These are phyloP conservation scores for Rhinocladiella similis DNA, from an alignment of 2,329 filamentous ascomycete genomes.

Conservation along the genomic window DNA sequence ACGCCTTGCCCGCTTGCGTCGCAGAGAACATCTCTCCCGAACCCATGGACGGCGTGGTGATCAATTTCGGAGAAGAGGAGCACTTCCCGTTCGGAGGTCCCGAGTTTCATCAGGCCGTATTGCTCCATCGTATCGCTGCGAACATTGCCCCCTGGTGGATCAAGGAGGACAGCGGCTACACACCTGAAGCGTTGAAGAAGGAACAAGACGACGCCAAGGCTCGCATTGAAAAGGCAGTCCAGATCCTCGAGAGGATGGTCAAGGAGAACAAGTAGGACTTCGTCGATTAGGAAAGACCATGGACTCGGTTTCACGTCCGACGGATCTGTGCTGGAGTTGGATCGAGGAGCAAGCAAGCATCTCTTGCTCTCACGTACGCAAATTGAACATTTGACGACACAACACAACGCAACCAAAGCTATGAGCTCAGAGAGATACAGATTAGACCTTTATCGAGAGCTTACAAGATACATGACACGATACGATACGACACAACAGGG, in stretches of 20 bases:
- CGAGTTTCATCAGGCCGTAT: slow-evolving; percentile 17
- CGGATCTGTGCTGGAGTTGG: no score
- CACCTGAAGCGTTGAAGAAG: slow-evolving; percentile 4
- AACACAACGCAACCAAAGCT: no score
- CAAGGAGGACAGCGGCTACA: slow-evolving; percentile 13
- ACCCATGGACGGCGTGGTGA: neutral
- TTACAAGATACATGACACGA: no score
- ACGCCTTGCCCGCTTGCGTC: slow-evolving; percentile 13
- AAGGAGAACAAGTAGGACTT: neutral
- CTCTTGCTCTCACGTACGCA: no score
- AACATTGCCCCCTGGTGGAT: slow-evolving; percentile 27
- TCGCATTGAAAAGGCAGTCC: slow-evolving; percentile 13
- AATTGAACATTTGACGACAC: no score
- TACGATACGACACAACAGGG: no score
- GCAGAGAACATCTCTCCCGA: slow-evolving; percentile 1
- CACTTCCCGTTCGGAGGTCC: slow-evolving; percentile 14
- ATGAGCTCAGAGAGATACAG: no score
- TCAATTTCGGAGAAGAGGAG: slow-evolving; percentile 6
- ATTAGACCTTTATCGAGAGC: no score
- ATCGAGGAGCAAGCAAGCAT: no score
- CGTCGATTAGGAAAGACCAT: neutral
- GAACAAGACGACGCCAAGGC: slow-evolving; percentile 10
- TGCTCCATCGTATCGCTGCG: slow-evolving; percentile 18
- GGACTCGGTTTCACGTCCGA: neutral
- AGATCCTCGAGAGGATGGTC: slow-evolving; percentile 12